Base-by-base conservation (phyloP, 805 yeast species). In the Pichia scutulata region DNA sequence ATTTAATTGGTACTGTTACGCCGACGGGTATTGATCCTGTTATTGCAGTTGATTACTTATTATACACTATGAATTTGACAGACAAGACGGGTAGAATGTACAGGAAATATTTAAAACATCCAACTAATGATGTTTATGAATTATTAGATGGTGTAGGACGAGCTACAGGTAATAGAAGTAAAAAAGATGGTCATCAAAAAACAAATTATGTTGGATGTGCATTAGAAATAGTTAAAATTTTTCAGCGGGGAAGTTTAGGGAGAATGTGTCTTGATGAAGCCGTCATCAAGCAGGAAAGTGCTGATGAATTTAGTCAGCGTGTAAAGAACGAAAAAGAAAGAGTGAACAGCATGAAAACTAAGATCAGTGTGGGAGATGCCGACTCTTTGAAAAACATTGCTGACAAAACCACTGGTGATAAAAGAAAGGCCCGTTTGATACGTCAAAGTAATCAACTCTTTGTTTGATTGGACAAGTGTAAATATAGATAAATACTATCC, bases 11-110 rank as follows among this genome's bases (percentile, higher is more conserved):
- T 1, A 83, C 93, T 44, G 84, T 90, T 7, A 81, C 81, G 51
- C 70, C 78, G 6, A 49, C 49, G 19, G 55, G 51, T 16, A 76
- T 89, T 16, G 97, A 90, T 62, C 95, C 96, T 0, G 81, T 85
- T 4, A 76, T 88, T 30, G 86, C 84, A 48, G 95, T 96, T 0
- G 98, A 92, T 63, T 92, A 85, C 63, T 67, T 92, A 36, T 70
- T 92, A 26, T 93, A 73, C 59, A 68, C 85, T 22, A 68, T 90
- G 67, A 92, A 93, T 61, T 63, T 82, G 18, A 84, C 79, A 54
- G 78, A 76, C 51, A 70, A 74, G 2, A 57, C 65, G 4, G 81
- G 81, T 2, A 51, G 57, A 12, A 62, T 67, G 10, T 81, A 81
- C 57, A 54, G 58, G 1, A 71, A 74, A 46, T 82, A 72, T 58